Evolutionary conservation across 805 yeast species (phyloP).

Genomic region (Candida ponderosae): DNA sequence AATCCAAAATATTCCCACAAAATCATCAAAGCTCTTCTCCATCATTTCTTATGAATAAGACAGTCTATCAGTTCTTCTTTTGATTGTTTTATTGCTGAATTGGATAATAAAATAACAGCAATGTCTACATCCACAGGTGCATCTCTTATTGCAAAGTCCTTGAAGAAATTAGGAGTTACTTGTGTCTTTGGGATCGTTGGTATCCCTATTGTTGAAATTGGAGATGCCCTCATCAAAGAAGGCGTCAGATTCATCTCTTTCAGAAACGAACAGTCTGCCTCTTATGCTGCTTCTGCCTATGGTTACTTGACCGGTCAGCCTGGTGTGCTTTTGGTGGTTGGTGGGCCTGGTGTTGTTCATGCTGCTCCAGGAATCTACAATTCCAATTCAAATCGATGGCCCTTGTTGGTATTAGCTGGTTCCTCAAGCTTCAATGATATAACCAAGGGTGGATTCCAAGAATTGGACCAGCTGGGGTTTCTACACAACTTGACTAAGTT

Average conservation of each 20-base stretch:
- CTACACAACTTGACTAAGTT: constrained; percentile 43
- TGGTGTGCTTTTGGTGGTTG: constrained; percentile 62
- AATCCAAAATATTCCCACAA: no score
- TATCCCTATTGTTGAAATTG: constrained; percentile 66
- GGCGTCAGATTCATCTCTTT: constrained; percentile 54
- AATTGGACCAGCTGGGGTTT: constrained; percentile 53
- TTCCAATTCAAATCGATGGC: constrained; percentile 56
- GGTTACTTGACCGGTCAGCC: constrained; percentile 61
- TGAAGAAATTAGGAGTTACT: constrained; percentile 42
- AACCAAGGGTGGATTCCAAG: constrained; percentile 63
- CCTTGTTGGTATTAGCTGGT: constrained; percentile 60
- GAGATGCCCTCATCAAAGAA: constrained; percentile 45
- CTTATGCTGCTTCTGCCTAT: constrained; percentile 67
- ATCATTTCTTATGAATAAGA: no score
- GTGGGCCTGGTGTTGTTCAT: constrained; percentile 70
- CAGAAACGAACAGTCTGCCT: constrained; percentile 68
- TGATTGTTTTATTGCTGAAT: no score
- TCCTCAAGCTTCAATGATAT: constrained; percentile 40
- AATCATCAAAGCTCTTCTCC: no score
- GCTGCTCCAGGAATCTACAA: constrained; percentile 62
- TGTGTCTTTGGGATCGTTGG: constrained; percentile 68
- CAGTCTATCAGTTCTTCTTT: no score
- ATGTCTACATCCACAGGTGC: no score
- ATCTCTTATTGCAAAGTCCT: constrained; percentile 36
- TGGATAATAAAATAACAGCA: no score